Percentiles rank a stretch among this genome's conserved stretches.
Conservation (phyloP, 2,329 filamentous ascomycete species). For the Rhynchosporium secalis region DNA sequence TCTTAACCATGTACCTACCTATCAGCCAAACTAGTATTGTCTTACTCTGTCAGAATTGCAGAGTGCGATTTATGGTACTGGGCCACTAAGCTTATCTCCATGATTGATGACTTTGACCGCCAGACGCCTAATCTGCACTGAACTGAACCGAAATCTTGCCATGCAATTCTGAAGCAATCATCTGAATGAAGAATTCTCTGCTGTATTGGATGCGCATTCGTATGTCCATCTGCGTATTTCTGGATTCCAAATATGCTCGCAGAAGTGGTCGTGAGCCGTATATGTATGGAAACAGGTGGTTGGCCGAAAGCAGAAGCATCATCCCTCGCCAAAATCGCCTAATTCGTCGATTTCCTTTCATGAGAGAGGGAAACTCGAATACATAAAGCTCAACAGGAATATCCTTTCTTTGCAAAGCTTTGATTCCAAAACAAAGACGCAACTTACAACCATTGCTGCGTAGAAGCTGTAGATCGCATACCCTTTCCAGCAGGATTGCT, state of each 20-base stretch:
- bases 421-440: slow-evolving; percentile 36
- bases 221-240: neutral
- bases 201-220: slow-evolving; percentile 1
- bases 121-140: neutral
- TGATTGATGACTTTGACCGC: neutral
- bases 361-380: slow-evolving; percentile 27
- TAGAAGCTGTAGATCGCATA: slow-evolving; percentile 13
- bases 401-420: slow-evolving; percentile 34
- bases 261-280: slow-evolving; percentile 7
- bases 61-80: slow-evolving; percentile 17
- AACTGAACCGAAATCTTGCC: neutral
- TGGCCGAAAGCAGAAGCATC: slow-evolving; percentile 36
- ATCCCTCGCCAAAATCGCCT: slow-evolving; percentile 29
- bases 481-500: slow-evolving; percentile 13
- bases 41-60: slow-evolving; percentile 17
- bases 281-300: slow-evolving; percentile 34
- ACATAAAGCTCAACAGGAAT: slow-evolving; percentile 37
- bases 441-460: slow-evolving; percentile 20
- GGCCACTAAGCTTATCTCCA: neutral
- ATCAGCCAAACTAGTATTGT: slow-evolving; percentile 17
- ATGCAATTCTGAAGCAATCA: neutral
- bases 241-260: slow-evolving; percentile 13
- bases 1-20: slow-evolving; percentile 9
- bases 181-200: neutral
- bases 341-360: slow-evolving; percentile 32